Evolutionary conservation across 768 basidiomycete species (phyloP), one percentile per base, ranked within the genome.

Genomic region (Russula lepida): DNA sequence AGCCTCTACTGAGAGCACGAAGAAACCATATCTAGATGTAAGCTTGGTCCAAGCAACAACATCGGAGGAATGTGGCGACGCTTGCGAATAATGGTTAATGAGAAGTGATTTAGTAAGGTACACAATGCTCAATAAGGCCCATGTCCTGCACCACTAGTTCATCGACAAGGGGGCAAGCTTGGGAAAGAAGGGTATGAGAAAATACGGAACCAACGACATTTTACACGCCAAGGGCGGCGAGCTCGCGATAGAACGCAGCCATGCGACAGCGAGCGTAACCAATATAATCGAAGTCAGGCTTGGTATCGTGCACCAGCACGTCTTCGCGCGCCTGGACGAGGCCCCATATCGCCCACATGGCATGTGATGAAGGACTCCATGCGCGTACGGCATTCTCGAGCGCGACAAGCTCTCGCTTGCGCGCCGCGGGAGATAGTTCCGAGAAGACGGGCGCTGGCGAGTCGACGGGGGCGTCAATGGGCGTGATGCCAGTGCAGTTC

Each of bases 281-380:
- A 63, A 98, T 72, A 73, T 98, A 97, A 73, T 98, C 89, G 70
- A 97, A 98, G 66, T 94, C 95, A 17, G 81, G 81, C 66, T 84
- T 79, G 39, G 72, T 75, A 48, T 79, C 80, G 43, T 78, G 76
- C 19, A 74, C 79, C 67, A 86, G 81, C 7, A 92, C 64, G 66
- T 86, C 82, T 66, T 92, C 89, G 64, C 82, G 82, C 6, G 91
- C 92, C 73, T 95, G 93, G 5, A 98, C 84, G 64, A 98, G 78
- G 8, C 90, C 93, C 97, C 97, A 99, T 47, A 98, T 75, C 7
- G 89, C 85, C 94, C 95, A 98, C 81, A 88, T 86, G 13, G 82
- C 93, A 67, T 94, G 92, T 23, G 88, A 88, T 4, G 91, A 86
- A 12, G 95, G 89, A 67, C 89, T 88, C 97, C 97, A 99, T 11